These are phyloP conservation scores for Clavispora santaluciae DNA, from an alignment of 805 yeast species.

Conservation along the genomic window DNA sequence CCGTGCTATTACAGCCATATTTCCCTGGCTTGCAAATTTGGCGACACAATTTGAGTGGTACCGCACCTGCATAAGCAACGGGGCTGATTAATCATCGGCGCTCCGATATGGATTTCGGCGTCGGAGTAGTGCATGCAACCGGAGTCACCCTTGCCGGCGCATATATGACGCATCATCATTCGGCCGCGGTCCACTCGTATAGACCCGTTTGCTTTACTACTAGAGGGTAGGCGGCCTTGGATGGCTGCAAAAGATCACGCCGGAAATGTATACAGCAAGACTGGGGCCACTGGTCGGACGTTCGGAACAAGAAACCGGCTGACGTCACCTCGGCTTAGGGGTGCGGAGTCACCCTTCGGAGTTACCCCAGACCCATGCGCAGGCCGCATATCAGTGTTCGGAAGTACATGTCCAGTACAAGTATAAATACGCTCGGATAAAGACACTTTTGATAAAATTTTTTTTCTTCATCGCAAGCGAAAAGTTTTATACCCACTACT, in stretches of 20 bases:
- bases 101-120: neutral
- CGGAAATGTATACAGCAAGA: no score
- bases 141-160: neutral
- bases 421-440: slow-evolving; percentile 6
- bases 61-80: neutral
- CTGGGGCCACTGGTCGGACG: neutral
- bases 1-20: no score
- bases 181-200: neutral
- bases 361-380: slow-evolving; percentile 10
- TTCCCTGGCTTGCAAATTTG: no score
- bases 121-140: neutral
- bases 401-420: slow-evolving; percentile 16
- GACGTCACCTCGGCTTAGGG: slow-evolving; percentile 15
- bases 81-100: neutral
- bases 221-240: no score
- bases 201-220: neutral
- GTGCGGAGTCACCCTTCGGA: slow-evolving; percentile 11
- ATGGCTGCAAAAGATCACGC: slow-evolving; percentile 1
- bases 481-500: neutral
- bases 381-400: slow-evolving; percentile 6
- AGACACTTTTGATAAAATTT: neutral
- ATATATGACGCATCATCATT: neutral
- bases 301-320: neutral
- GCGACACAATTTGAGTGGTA: no score
- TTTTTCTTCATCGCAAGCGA: neutral